Evolutionary conservation across 192 early-diverging fungal species (phyloP).

Genomic region (Backusella parvicylindrica): DNA sequence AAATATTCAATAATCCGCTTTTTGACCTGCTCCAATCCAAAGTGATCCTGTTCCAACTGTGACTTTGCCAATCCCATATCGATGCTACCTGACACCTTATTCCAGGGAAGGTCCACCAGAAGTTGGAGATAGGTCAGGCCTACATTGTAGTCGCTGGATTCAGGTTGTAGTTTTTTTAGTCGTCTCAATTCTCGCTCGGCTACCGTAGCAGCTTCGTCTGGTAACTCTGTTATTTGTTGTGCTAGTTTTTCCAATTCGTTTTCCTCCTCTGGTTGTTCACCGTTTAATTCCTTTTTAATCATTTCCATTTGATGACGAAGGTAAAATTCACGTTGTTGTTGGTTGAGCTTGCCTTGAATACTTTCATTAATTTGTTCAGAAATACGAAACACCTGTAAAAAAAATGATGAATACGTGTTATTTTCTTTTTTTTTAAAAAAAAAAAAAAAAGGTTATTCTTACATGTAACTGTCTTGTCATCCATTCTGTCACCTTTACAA

Average conservation of each 20-base stretch:
- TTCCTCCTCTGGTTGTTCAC: conserved; percentile 35
- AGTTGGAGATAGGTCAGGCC: conserved; percentile 72
- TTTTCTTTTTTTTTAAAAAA: too few relatives aligned
- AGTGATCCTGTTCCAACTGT: conserved; percentile 77
- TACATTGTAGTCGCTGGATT: conserved; percentile 74
- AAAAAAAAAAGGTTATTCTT: neutral
- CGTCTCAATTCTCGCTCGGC: conserved; percentile 62
- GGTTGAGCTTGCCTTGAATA: conserved; percentile 69
- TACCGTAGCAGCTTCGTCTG: conserved; percentile 54
- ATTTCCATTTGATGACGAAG: conserved; percentile 76
- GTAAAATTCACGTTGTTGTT: conserved; percentile 79
- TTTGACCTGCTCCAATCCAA: conserved; percentile 78
- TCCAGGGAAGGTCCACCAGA: conserved; percentile 77
- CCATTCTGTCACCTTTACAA: conserved; percentile 52
- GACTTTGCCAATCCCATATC: conserved; percentile 62
- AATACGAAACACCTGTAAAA: conserved; percentile 41
- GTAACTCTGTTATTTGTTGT: conserved; percentile 52
- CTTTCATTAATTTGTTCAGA: conserved; percentile 69
- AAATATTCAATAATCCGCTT: conserved; percentile 79
- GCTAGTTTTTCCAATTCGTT: conserved; percentile 56
- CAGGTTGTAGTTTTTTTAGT: conserved; percentile 65
- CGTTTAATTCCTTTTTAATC: conserved; percentile 76
- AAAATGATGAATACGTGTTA: too few relatives aligned
- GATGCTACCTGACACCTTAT: conserved; percentile 44
- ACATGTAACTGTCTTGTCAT: conserved; percentile 72